Conservation (phyloP, 2,329 filamentous ascomycete genomes). For the Curvularia verruculosa region DNA sequence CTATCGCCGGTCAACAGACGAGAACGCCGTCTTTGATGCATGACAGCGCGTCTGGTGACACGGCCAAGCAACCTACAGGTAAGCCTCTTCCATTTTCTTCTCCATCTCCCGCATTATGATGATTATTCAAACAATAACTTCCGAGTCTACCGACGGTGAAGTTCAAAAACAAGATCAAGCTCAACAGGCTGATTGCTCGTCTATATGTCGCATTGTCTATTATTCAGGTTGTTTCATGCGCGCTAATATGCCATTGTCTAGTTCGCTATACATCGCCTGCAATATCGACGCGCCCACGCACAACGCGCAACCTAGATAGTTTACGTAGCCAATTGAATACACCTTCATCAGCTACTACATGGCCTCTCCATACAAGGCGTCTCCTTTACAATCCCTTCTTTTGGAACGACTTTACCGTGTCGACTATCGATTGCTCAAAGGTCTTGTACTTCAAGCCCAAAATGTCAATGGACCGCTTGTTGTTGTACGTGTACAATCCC, state of each 20-base stretch:
- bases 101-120: constrained; percentile 33
- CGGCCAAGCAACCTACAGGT: constrained; percentile 13
- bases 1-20: constrained; percentile 5
- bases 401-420: constrained; percentile 69
- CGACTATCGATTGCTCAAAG: constrained; percentile 65
- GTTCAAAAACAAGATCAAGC: constrained; percentile 55
- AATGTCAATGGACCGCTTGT: constrained; percentile 59
- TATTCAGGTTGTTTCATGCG: neutral
- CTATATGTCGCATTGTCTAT: constrained; percentile 7
- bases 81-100: constrained; percentile 18
- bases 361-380: neutral
- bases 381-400: constrained; percentile 53
- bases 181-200: constrained; percentile 59
- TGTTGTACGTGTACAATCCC: constrained; percentile 58
- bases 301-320: constrained; percentile 15
- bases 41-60: neutral
- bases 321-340: constrained; percentile 20
- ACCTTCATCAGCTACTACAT: neutral
- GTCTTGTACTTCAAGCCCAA: constrained; percentile 65
- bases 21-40: constrained; percentile 6
- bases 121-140: constrained; percentile 43
- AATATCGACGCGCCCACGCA: neutral
- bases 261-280: neutral
- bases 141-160: constrained; percentile 47
- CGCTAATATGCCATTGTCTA: constrained; percentile 22